A percentile compares a stretch with the other conserved stretches of the same genome.
Evolutionary conservation across 306 rosid genomes (phyloP).

Genomic region (Cicer judaicum): DNA sequence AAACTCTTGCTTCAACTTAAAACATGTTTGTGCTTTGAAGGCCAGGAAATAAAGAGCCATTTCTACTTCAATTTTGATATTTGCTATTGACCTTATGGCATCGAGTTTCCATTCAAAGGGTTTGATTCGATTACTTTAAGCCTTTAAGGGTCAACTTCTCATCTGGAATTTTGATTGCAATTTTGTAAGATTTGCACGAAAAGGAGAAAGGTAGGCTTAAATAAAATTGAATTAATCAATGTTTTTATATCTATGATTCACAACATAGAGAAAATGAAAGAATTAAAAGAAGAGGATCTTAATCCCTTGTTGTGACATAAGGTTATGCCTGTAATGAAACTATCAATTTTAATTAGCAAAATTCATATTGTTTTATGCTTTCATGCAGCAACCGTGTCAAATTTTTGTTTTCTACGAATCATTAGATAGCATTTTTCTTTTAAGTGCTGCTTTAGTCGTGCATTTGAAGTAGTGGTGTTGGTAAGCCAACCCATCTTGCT

Average conservation of each 20-base stretch:
- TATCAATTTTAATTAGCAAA: not conserved
- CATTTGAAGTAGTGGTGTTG: too few relatives aligned
- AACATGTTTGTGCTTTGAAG: constrained; percentile 17
- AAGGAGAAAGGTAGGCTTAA: not conserved
- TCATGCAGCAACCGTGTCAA: too few relatives aligned
- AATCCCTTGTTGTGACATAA: not conserved
- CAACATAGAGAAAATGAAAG: too few relatives aligned
- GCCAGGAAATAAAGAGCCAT: constrained; percentile 7
- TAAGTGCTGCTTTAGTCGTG: too few relatives aligned
- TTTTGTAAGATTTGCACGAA: not conserved
- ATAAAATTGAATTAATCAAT: too few relatives aligned
- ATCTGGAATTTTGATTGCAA: not conserved
- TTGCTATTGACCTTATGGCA: constrained; percentile 2
- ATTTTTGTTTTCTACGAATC: too few relatives aligned
- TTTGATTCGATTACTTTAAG: not conserved
- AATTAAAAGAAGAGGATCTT: too few relatives aligned
- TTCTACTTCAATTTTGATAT: not conserved
- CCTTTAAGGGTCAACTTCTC: not conserved
- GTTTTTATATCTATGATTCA: too few relatives aligned
- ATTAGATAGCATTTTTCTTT: too few relatives aligned
- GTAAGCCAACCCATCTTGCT: too few relatives aligned
- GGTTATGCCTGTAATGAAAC: not conserved
- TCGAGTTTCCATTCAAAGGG: not conserved
- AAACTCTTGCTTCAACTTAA: not conserved
- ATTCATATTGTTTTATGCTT: too few relatives aligned